Percentiles rank a stretch among this genome's conserved stretches.
Evolutionary conservation across 352 stramenopile species (phyloP).

Genomic region (Phytophthora foliorum): DNA sequence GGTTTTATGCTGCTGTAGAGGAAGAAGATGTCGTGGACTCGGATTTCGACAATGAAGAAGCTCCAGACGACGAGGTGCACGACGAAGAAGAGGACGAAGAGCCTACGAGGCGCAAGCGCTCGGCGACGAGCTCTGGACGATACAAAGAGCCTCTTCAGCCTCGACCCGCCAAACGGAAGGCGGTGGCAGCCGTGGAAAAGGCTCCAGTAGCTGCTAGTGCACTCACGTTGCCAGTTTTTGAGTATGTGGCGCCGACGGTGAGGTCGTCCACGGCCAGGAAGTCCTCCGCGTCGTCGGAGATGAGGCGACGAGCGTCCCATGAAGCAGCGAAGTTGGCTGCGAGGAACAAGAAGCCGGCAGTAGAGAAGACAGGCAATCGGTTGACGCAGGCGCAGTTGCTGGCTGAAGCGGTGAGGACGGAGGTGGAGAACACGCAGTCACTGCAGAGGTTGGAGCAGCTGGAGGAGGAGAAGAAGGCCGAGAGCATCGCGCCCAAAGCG

Average conservation of each 20-base stretch:
- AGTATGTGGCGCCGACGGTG: conserved; percentile 50
- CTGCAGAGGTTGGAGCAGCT: conserved; percentile 80
- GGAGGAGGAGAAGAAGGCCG: conserved; percentile 85
- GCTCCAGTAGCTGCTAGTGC: conserved; percentile 9
- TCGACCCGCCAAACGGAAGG: conserved; percentile 26
- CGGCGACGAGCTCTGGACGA: conserved; percentile 29
- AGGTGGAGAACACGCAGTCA: conserved; percentile 86
- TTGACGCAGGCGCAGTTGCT: conserved; percentile 80
- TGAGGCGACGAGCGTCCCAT: conserved; percentile 62
- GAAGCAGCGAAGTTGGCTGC: conserved; percentile 58
- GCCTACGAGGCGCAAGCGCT: conserved; percentile 37
- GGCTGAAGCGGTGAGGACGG: conserved; percentile 76
- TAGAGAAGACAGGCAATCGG: conserved; percentile 56
- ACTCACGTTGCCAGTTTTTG: conserved; percentile 16
- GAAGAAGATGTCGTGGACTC: conserved; percentile 91
- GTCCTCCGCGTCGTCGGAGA: conserved; percentile 66
- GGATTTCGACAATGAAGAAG: conserved; percentile 90
- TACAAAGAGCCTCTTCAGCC: conserved; percentile 48
- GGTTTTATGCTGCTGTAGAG: conserved; percentile 50
- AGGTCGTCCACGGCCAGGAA: conserved; percentile 71
- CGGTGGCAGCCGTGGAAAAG: conserved; percentile 1
- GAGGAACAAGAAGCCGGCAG: conserved; percentile 37
- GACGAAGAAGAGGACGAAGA: conserved; percentile 68
- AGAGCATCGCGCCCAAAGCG: conserved; percentile 72
- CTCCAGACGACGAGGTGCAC: conserved; percentile 82